phyloP scores from a whole-genome alignment of 176 grass and related monocot species.

The Puccinellia tenuiflora region DNA sequence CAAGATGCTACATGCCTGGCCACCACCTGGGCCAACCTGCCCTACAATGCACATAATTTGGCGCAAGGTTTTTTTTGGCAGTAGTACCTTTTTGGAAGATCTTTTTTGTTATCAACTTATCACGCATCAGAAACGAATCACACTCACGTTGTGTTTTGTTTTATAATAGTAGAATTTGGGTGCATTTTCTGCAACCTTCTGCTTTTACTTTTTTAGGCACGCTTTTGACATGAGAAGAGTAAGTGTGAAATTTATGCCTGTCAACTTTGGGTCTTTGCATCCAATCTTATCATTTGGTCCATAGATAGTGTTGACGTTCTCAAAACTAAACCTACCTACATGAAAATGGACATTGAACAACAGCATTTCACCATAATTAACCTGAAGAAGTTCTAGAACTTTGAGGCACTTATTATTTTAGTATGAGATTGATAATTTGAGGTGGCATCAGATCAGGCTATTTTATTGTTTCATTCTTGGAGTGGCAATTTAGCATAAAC shows the following conservation, averaged over 20 bases:
- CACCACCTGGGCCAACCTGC: not conserved
- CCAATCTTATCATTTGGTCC: not conserved
- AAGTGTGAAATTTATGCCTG: not conserved
- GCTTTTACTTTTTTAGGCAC: not conserved
- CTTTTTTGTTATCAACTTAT: not conserved
- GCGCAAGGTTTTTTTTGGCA: not conserved
- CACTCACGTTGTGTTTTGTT: not conserved
- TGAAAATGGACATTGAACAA: not conserved
- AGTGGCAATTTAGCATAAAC: not conserved
- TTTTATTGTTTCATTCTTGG: conserved; percentile 15
- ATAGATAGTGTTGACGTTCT: not conserved
- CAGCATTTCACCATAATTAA: not conserved
- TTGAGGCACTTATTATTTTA: not conserved
- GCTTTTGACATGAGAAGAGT: not conserved
- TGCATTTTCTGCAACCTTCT: not conserved
- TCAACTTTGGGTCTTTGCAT: not conserved
- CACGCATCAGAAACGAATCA: not conserved
- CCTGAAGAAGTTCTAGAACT: not conserved
- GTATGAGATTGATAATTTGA: not conserved
- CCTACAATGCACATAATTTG: not conserved
- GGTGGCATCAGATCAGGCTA: not conserved
- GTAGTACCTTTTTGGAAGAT: not conserved
- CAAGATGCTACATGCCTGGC: not conserved
- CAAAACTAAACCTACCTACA: not conserved
- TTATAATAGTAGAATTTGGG: not conserved